Evolutionary conservation across 192 early-diverging fungal species (phyloP).

Genomic region (Chytriomyces sp.): DNA sequence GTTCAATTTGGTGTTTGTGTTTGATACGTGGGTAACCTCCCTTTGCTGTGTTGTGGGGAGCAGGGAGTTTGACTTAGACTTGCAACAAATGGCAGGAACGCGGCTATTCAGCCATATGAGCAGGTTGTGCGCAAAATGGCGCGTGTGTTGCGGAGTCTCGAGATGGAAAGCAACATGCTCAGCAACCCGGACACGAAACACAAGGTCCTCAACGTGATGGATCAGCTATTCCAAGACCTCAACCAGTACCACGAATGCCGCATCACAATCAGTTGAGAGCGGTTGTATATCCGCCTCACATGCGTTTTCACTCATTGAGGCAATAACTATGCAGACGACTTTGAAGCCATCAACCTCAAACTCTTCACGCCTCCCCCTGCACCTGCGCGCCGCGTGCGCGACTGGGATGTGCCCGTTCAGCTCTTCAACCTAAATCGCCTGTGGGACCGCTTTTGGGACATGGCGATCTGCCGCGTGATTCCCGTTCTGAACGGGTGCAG

Average conservation of each 20-base stretch:
- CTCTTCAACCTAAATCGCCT: conserved; percentile 61
- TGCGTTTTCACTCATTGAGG: neutral
- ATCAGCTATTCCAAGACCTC: conserved; percentile 83
- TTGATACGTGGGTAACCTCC: conserved; percentile 54
- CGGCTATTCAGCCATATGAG: conserved; percentile 80
- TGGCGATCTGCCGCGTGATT: conserved; percentile 81
- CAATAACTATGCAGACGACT: conserved; percentile 58
- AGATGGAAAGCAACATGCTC: conserved; percentile 72
- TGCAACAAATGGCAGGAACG: conserved; percentile 34
- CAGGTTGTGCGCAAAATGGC: conserved; percentile 89
- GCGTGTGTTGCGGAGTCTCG: conserved; percentile 74
- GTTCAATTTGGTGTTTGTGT: conserved; percentile 95
- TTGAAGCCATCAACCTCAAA: conserved; percentile 83
- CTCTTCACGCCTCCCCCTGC: conserved; percentile 79
- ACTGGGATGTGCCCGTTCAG: conserved; percentile 81
- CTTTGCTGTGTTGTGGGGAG: neutral
- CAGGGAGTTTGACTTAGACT: neutral
- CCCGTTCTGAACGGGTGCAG: conserved; percentile 82
- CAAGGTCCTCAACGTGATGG: conserved; percentile 74
- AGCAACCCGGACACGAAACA: conserved; percentile 44
- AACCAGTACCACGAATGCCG: conserved; percentile 85
- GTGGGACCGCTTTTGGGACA: conserved; percentile 87
- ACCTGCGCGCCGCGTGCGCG: conserved; percentile 67
- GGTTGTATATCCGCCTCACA: neutral
- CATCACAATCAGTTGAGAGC: conserved; percentile 76